Evolutionary conservation across 2,329 filamentous ascomycete species (phyloP).

Genomic region (Penicillium thymicola): DNA sequence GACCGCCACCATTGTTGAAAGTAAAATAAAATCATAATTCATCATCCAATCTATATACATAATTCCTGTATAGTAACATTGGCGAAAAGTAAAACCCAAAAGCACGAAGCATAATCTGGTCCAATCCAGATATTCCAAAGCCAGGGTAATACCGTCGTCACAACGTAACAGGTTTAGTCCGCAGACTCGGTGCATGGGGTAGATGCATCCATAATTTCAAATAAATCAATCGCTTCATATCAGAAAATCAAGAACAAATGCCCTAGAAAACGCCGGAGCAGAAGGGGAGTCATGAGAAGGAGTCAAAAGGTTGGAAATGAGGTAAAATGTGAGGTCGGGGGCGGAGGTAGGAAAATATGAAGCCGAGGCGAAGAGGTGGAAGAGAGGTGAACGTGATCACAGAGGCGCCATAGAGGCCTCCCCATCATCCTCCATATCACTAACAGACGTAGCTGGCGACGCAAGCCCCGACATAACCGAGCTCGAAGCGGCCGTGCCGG

Average conservation of each 20-base stretch:
- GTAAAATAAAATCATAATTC: slow-evolving; percentile 14
- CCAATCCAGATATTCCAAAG: slow-evolving; percentile 1
- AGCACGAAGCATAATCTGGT: neutral
- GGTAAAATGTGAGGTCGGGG: neutral
- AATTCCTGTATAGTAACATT: neutral
- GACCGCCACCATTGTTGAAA: neutral
- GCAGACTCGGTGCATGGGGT: neutral
- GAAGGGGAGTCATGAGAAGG: slow-evolving; percentile 7
- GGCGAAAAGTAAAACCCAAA: neutral
- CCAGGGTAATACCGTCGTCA: neutral
- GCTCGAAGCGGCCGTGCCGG: slow-evolving; percentile 25
- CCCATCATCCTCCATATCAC: slow-evolving; percentile 32
- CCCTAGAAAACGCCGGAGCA: slow-evolving; percentile 7
- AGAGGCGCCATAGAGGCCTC: slow-evolving; percentile 21
- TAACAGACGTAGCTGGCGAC: slow-evolving; percentile 37
- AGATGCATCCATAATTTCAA: slow-evolving; percentile 3
- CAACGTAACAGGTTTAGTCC: neutral
- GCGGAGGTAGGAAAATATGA: neutral
- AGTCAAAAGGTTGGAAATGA: neutral
- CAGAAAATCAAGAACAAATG: neutral
- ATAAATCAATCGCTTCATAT: slow-evolving; percentile 10
- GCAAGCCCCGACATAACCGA: slow-evolving; percentile 39
- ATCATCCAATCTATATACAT: slow-evolving; percentile 14
- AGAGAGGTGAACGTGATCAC: neutral
- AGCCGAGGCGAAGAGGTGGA: neutral